Evolutionary conservation across 2,329 filamentous ascomycete species (phyloP).

Genomic region (Exophiala lecanii-corni): DNA sequence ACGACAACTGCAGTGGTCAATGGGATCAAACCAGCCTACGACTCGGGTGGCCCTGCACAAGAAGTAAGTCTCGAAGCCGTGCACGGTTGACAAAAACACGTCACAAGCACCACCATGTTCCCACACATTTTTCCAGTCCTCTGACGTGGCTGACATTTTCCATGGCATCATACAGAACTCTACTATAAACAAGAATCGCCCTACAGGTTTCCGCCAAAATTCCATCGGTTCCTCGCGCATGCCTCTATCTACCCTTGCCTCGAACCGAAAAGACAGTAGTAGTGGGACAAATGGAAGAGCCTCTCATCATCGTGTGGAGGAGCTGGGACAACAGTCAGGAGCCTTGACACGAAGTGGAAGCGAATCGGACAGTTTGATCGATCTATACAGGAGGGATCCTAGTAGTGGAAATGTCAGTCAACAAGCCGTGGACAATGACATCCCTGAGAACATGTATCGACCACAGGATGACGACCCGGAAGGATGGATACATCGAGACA

Average conservation of each 20-base stretch:
- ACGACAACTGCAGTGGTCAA: constrained; percentile 13
- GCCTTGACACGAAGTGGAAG: constrained; percentile 35
- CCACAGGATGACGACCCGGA: constrained; percentile 33
- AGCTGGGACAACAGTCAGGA: constrained; percentile 29
- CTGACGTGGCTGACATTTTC: constrained; percentile 11
- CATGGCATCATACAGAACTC: constrained; percentile 15
- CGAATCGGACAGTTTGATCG: constrained; percentile 37
- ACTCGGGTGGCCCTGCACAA: constrained; percentile 13
- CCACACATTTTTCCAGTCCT: neutral
- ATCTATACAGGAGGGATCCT: constrained; percentile 32
- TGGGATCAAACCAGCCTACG: constrained; percentile 10
- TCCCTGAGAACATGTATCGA: constrained; percentile 27
- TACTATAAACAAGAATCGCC: constrained; percentile 13
- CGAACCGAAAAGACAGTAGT: constrained; percentile 21
- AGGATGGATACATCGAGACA: constrained; percentile 49
- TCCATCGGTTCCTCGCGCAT: constrained; percentile 16
- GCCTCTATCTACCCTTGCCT: constrained; percentile 18
- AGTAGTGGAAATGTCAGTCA: constrained; percentile 24
- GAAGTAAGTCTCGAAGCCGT: constrained; percentile 13
- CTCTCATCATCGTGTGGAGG: constrained; percentile 25
- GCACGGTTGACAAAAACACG: constrained; percentile 1
- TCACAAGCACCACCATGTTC: neutral
- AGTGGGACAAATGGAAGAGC: constrained; percentile 11
- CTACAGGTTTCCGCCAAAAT: constrained; percentile 15
- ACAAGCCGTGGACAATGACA: constrained; percentile 22